These are phyloP conservation scores for Sporothrix inflata DNA, from an alignment of 2,329 filamentous ascomycete genomes.

Conservation along the genomic window DNA sequence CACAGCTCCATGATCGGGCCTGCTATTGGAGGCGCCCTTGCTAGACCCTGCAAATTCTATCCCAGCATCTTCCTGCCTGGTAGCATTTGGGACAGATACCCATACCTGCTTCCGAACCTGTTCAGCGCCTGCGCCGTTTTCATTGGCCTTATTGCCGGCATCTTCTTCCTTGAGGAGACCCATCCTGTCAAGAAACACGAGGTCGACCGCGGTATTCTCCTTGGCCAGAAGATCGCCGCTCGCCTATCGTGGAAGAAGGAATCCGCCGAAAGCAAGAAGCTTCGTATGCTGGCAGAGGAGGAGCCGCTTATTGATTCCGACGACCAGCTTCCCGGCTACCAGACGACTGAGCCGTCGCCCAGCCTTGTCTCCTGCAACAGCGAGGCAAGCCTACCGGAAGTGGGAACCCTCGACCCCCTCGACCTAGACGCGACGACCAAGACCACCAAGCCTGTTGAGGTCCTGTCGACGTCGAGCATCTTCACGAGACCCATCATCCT, in stretches of 20 bases:
- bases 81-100: slow-evolving; percentile 82
- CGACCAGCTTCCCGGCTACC: slow-evolving; percentile 70
- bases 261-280: slow-evolving; percentile 34
- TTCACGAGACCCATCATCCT: slow-evolving; percentile 86
- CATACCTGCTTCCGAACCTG: slow-evolving; percentile 90
- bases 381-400: slow-evolving; percentile 41
- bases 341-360: slow-evolving; percentile 54
- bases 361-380: slow-evolving; percentile 22
- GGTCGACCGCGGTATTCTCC: slow-evolving; percentile 74
- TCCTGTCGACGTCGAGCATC: slow-evolving; percentile 43
- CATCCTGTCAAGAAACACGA: slow-evolving; percentile 79
- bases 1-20: slow-evolving; percentile 85
- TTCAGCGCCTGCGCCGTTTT: slow-evolving; percentile 80
- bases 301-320: slow-evolving; percentile 64
- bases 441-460: not conserved
- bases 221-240: slow-evolving; percentile 71
- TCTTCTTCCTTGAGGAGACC: slow-evolving; percentile 92
- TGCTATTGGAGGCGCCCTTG: slow-evolving; percentile 85
- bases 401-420: slow-evolving; percentile 32
- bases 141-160: slow-evolving; percentile 74
- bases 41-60: slow-evolving; percentile 82
- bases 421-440: slow-evolving; percentile 31
- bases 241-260: slow-evolving; percentile 44
- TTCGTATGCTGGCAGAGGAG: slow-evolving; percentile 52
- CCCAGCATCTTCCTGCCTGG: slow-evolving; percentile 71